Evolutionary conservation across 2,329 filamentous ascomycete genomes (phyloP), one percentile per base, ranked within the genome.

Genomic region (Cladosporium sp.): DNA sequence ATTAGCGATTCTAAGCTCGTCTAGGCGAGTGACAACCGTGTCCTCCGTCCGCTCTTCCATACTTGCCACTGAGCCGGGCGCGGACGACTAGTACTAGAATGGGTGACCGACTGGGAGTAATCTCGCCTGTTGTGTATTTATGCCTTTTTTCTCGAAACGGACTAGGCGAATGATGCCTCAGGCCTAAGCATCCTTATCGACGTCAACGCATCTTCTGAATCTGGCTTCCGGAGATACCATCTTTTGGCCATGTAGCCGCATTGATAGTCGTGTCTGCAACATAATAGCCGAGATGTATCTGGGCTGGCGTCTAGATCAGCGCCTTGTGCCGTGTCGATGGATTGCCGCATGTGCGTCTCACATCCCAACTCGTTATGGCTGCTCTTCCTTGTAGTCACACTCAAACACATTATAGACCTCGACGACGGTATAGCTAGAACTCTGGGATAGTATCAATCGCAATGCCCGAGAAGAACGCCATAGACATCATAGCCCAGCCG

Each of bases 401-500:
- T 6, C 5, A 16, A 28, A 28, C 48, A 26, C 48, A 7, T 26
- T 3, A 28, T 25, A 51, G 21, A 18, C 13, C 25, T 51, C 13
- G 23, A 25, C 48, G 25, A 51, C 25, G 13, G 48, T 16, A 14
- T 13, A 51, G 25, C 25, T 28, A 51, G 23, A 8, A 6, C 5
- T 28, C 8, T 8, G 2, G 14, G 13, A 28, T 13, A 26, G 8
- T 21, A 25, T 18, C 21, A 16, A 18, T 16, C 11, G 8, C n/a
- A 25, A 51, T 51, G 48, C 25, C 25, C 5, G 25, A 51, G 48
- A 51, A 28, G 48, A 51, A 25, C 14, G 39, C 58, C 2, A 51
- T 69, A 28, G 70, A 70, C 10, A 60, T 68, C 16, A 69, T 72
- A 34, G 48, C 67, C n/a, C 63, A 71, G 58, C 70, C 71, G 1